Evolutionary conservation across 1,284 basidiomycete species (phyloP), one percentile per base, ranked within the genome.

Genomic region (Cryptococcus wingfieldii): DNA sequence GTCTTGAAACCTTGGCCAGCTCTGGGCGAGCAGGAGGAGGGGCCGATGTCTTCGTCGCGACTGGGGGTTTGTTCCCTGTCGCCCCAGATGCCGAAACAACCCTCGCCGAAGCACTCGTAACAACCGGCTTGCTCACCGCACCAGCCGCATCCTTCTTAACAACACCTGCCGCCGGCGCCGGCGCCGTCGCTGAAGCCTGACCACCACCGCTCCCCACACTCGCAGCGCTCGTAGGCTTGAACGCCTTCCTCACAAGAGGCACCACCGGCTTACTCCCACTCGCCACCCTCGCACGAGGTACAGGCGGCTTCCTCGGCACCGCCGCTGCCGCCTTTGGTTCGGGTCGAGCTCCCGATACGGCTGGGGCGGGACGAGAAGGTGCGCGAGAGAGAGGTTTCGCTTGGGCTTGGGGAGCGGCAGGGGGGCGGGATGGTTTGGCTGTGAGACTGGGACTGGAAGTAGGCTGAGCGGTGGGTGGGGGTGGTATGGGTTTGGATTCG

Each of bases 191-290:
- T 10, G 56, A 44, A 48, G 56, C 53, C 31, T 34, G 31, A 34
- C 6, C 31, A 34, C 7, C 31, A 34, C 31, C 10, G 6, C 31
- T 34, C 31, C 31, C 31, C 31, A 10, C 31, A 34, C 31, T 42
- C 6, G 56, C 50, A 13, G 56, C 39, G 27, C 47, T 56, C 12
- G 60, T 59, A 16, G 52, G 54, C 28, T 56, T 56, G 58, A 63
- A 63, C 9, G 58, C 45, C 45, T 51, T 60, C 12, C 61, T 49
- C n/a, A 43, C 50, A 38, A 57, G 44, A 4, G 61, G 58, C 16
- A 47, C 48, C 9, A 23, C 8, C 16, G 54, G 38, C 18, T 7
- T 31, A 19, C 18, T 18, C 9, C 14, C 18, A 14, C 50, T 38
- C 16, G 56, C 57, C 6, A 49, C 18, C 7, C 31, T 34, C 10